These are phyloP conservation scores for Sugiyamaella mastotermitis DNA, from an alignment of 805 yeast genomes.

Conservation along the genomic window DNA sequence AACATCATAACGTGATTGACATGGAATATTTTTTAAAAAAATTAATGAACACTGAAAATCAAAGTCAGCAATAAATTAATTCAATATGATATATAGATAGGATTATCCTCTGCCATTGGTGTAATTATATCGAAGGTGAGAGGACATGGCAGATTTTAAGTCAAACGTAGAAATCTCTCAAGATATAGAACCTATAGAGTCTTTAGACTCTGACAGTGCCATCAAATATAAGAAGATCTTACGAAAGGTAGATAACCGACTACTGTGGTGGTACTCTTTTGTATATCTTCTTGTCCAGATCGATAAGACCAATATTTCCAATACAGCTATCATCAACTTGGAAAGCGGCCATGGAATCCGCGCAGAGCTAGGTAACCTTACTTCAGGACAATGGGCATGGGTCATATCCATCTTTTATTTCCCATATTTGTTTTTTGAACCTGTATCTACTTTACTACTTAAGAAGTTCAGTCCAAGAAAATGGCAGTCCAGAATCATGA, in stretches of 20 bases:
- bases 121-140: too few species aligned
- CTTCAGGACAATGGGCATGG: slow-evolving; percentile 8
- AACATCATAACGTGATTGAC: too few species aligned
- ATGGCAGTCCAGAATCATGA: slow-evolving; percentile 30
- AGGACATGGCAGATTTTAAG: too few species aligned
- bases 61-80: too few species aligned
- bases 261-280: slow-evolving; percentile 6
- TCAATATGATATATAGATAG: too few species aligned
- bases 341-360: slow-evolving; percentile 8
- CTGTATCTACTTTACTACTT: slow-evolving; percentile 33
- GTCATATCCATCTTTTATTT: slow-evolving; percentile 38
- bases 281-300: slow-evolving; percentile 7
- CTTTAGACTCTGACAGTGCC: too few species aligned
- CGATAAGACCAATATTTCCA: slow-evolving; percentile 8
- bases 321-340: slow-evolving; percentile 6
- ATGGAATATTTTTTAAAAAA: too few species aligned
- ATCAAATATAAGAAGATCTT: slow-evolving; percentile 4
- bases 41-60: too few species aligned
- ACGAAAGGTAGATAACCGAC: slow-evolving; percentile 5
- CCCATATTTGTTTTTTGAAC: slow-evolving; percentile 34
- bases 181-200: too few species aligned
- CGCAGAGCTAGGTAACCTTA: slow-evolving; percentile 4
- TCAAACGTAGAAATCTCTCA: too few species aligned
- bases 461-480: slow-evolving; percentile 31
- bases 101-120: too few species aligned